Evolutionary conservation across 1,284 basidiomycete species (phyloP), one percentile per base, ranked within the genome.

Genomic region (Volvariella surrecta): DNA sequence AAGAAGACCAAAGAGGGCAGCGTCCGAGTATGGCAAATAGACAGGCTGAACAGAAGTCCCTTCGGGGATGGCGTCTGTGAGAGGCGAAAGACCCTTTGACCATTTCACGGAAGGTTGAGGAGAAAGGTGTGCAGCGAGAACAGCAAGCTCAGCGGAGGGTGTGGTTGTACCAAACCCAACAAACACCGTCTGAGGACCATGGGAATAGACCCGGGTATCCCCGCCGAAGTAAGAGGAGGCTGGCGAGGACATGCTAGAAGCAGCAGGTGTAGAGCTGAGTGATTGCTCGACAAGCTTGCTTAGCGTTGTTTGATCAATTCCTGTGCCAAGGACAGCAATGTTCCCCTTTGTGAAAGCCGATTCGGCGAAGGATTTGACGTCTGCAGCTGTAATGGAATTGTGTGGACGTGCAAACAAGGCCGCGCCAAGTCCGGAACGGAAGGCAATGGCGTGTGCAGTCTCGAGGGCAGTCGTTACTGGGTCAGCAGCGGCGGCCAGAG

Each of bases 391-490:
- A 51, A 92, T 67, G 52, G 73, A 67, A 48, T 68, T 68, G 58
- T 87, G 77, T n/a, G 78, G 67, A 11, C 81, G 69, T 19, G 90
- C 84, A 64, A 89, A 92, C 50, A 96, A 74, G 35, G 90, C 86
- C 56, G 88, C 77, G 56, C 92, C 91, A 55, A 97, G 87, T 20
- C 93, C 90, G 43, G 71, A 71, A 57, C 91, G 89, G 85, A 96
- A 96, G 37, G 93, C 93, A 45, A 93, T 69, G 37, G 75, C 66
- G 62, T 96, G 93, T 15, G 91, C 91, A 41, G 84, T 65, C 59
- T 97, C 93, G 46, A 93, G 45, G 22, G 88, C 88, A 49, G 70
- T 68, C 2, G 76, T 74, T 11, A 72, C 70, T 11, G 89, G 79
- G 50, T 85, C 68, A 32, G 70, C 61, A 42, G 70, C 62, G n/a